phyloP scores from a whole-genome alignment of 345 rosid species.

The Murraya paniculata region DNA sequence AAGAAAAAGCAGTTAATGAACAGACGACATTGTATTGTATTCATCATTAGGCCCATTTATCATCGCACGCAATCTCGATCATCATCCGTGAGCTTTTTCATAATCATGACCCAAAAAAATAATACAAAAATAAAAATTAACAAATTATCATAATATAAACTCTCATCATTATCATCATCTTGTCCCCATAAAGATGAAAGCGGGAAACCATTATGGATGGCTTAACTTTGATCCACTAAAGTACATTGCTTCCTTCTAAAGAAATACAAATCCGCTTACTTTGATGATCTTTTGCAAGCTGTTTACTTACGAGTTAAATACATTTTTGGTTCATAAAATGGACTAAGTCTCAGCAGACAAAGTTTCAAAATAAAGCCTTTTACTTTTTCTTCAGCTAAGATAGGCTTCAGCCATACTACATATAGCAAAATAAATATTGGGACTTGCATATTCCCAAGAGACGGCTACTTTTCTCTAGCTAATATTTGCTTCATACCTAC shows the following conservation, averaged over 20 bases:
- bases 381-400: not conserved
- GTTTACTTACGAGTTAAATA: not conserved
- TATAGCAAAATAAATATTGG: not conserved
- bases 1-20: too few species aligned
- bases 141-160: not conserved
- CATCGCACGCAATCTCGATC: too few species aligned
- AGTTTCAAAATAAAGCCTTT: not conserved
- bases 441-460: not conserved
- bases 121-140: not conserved
- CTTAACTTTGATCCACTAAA: too few species aligned
- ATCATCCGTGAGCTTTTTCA: not conserved
- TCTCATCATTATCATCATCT: not conserved
- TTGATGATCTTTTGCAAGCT: not conserved
- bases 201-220: not conserved
- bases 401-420: constrained; percentile 6
- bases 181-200: not conserved
- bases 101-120: not conserved
- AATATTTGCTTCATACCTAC: constrained; percentile 9
- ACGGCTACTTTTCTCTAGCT: not conserved
- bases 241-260: not conserved
- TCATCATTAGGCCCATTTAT: too few species aligned
- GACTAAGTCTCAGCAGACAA: not conserved
- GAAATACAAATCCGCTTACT: not conserved
- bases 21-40: too few species aligned
- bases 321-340: not conserved